Evolutionary conservation across 106 monocot species (phyloP).

Genomic region (Dioscorea dumetorum): DNA sequence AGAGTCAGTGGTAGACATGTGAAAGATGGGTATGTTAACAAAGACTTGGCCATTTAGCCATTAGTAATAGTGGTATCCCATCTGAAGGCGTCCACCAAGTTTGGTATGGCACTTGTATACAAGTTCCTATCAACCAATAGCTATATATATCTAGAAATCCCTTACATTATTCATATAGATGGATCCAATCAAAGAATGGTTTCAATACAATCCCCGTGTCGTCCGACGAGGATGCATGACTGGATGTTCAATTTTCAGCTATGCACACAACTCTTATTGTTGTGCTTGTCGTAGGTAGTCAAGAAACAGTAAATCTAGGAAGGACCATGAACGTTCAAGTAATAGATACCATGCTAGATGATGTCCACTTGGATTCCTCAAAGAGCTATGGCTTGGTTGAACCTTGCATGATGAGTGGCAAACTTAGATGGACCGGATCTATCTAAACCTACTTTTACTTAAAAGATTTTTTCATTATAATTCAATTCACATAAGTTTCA

Average conservation of each 20-base stretch:
- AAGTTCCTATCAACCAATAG: no score
- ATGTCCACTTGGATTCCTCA: constrained; percentile 59
- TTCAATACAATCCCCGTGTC: no score
- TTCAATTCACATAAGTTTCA: no score
- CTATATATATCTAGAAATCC: no score
- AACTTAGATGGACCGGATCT: no score
- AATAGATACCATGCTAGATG: constrained; percentile 48
- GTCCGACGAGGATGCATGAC: no score
- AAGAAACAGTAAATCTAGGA: constrained; percentile 70
- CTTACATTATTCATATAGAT: not conserved
- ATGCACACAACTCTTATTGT: no score
- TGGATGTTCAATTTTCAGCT: no score
- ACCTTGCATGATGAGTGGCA: constrained; percentile 48
- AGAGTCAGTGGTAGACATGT: constrained; percentile 35
- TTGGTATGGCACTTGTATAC: no score
- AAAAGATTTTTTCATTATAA: no score
- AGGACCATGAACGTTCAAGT: constrained; percentile 77
- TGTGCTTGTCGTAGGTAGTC: no score
- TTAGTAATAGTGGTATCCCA: constrained; percentile 25
- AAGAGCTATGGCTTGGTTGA: constrained; percentile 60
- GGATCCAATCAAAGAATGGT: not conserved
- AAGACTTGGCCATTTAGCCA: constrained; percentile 52
- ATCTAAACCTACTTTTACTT: no score
- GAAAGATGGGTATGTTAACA: constrained; percentile 63
- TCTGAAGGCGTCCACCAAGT: constrained; percentile 75